phyloP scores from a whole-genome alignment of 306 rosid species.

The peach (Prunus persica) region Prunus_persica_NCBIv2 NC_034013.1:12948001-12948500 shows the following conservation, averaged over 20 bases:
- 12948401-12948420: too few relatives aligned
- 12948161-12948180: too few relatives aligned
- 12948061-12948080: not conserved
- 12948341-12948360: too few relatives aligned
- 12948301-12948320: not conserved
- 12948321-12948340: too few relatives aligned
- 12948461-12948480: not conserved
- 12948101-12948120: not conserved
- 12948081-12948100: not conserved
- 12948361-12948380: too few relatives aligned
- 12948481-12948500: not conserved
- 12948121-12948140: not conserved
- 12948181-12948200: too few relatives aligned
- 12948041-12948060: not conserved
- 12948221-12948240: too few relatives aligned
- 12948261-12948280: not conserved
- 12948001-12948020: conserved; percentile 3
- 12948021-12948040: not conserved
- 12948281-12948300: not conserved
- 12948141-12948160: too few relatives aligned
- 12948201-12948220: too few relatives aligned
- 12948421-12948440: not conserved
- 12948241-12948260: not conserved
- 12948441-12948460: not conserved
- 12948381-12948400: too few relatives aligned